Base-by-base conservation (phyloP, 331 rosid genomes). In the Saraca asoca region DNA sequence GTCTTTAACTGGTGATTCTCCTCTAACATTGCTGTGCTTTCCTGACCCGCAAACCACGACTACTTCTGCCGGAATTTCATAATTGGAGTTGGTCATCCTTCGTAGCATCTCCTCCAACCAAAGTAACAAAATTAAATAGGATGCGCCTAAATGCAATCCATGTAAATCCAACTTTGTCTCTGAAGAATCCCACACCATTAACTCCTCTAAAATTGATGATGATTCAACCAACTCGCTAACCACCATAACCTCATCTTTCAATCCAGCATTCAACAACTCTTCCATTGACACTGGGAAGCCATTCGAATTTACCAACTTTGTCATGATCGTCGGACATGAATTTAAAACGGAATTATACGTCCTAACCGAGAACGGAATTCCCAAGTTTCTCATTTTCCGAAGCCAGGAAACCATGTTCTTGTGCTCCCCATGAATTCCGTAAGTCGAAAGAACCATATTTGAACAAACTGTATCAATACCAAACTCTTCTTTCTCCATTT, bases 121-220 rank as follows among this genome's bases (percentile, higher is more conserved):
- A 67, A 82, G 80, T 45, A 92, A 71, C 82, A 84, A 48, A 10
- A 89, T 71, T 72, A 87, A 71, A 62, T 92, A 92, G 10, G 90
- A 85, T 7, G 95, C 70, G 51, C 87, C 86, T 65, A 84, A 70
- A 52, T 89, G 95, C 80, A 81, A 66, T 31, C 98, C 95, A 72
- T 88, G 95, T 75, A 89, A 78, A 70, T 92, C 94, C 84, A 92
- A 73, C 72, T 89, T 92, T 13, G 56, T 77, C 82, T 87, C 88
- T 51, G 6, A 16, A 54, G 89, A 59, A 58, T 72, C 90, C 87
- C 95, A 87, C 66, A 46, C 82, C 91, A 78, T 79, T 8, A 76
- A 80, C 76, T 87, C 95, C 29, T 76, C 87, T 72, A 89, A 75
- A 56, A 87, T 75, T 31, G 51, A 17, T 4, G 31, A 14, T 9